Evolutionary conservation across 2,329 filamentous ascomycete species (phyloP), one percentile per base, ranked within the genome.

Genomic region (Claviceps humidiphila): DNA sequence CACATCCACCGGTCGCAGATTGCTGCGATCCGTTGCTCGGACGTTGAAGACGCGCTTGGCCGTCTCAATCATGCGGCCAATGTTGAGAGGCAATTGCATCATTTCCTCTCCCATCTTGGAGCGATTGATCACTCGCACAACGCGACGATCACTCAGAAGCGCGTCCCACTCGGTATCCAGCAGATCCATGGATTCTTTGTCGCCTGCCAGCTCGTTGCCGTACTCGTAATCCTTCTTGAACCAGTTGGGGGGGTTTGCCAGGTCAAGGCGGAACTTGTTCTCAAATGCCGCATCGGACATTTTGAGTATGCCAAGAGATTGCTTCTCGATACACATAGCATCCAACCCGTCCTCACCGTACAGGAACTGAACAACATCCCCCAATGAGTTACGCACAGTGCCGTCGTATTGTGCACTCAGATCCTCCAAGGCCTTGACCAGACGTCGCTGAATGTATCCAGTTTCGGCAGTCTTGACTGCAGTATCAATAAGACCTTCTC

Each of bases 391-490:
- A 54, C 93, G 85, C 30, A 98, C 89, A 5, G 93, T 98, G 57
- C 91, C 91, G 62, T 98, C 93, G 65, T 98, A 98, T 64, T 94
- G 94, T 54, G 91, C 90, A 74, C 91, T 95, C 51, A 97, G 85
- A 68, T 98, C 93, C 76, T 98, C 93, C 3, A 98, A 79, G 11
- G 94, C 94, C 72, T 98, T 98, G 63, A 98, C 93, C 46, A 98
- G 79, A 75, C 94, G 89, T 72, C 93, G 88, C 71, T 98, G 94
- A 58, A 98, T 98, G 68, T 98, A 98, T 71, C 93, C 93, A 53
- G 94, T 98, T 70, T 98, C 94, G 20, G 93, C 93, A 58, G 93
- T 98, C 79, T 98, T 98, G 71, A 98, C 94, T 59, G 93, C 93
- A 50, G 93, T 98, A 78, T 98, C 93, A 61, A 98, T 98, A 52